These are phyloP conservation scores for Helminthosporium solani DNA, from an alignment of 2,329 filamentous ascomycete species.

Conservation along the genomic window DNA sequence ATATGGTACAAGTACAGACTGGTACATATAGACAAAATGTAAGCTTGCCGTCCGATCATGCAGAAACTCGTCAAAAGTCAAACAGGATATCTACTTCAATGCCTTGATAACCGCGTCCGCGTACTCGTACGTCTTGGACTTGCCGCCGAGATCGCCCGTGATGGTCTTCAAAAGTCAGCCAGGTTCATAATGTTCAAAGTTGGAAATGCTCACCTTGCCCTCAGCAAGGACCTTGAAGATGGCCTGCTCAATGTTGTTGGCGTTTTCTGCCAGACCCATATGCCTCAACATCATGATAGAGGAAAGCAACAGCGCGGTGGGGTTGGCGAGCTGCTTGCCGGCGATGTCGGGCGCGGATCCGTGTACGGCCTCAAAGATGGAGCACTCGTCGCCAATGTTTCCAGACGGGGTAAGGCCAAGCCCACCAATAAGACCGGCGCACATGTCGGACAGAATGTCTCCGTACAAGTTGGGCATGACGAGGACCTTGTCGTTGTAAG, in stretches of 20 bases:
- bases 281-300: constrained; percentile 99
- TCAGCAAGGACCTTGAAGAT: constrained; percentile 94
- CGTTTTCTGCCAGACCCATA: constrained; percentile 87
- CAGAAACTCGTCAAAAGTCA: constrained; percentile 27
- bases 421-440: constrained; percentile 95
- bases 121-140: constrained; percentile 94
- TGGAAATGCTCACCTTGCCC: constrained; percentile 68
- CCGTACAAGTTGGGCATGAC: constrained; percentile 98
- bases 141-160: constrained; percentile 94
- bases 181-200: not conserved
- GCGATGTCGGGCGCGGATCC: constrained; percentile 96
- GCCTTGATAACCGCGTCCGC: constrained; percentile 83
- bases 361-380: constrained; percentile 99
- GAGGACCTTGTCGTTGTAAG: constrained; percentile 99
- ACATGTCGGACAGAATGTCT: constrained; percentile 99
- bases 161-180: constrained; percentile 56
- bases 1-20: constrained; percentile 39
- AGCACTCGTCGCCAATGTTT: constrained; percentile 99
- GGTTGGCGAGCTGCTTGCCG: constrained; percentile 94
- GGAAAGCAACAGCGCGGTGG: constrained; percentile 89
- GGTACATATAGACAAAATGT: constrained; percentile 43
- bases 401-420: constrained; percentile 95
- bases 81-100: constrained; percentile 43
- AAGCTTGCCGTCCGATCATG: constrained; percentile 29
- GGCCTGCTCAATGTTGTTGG: constrained; percentile 84